These are phyloP conservation scores for Termitomyces sp. DNA, from an alignment of 768 basidiomycete species.

Conservation along the genomic window DNA sequence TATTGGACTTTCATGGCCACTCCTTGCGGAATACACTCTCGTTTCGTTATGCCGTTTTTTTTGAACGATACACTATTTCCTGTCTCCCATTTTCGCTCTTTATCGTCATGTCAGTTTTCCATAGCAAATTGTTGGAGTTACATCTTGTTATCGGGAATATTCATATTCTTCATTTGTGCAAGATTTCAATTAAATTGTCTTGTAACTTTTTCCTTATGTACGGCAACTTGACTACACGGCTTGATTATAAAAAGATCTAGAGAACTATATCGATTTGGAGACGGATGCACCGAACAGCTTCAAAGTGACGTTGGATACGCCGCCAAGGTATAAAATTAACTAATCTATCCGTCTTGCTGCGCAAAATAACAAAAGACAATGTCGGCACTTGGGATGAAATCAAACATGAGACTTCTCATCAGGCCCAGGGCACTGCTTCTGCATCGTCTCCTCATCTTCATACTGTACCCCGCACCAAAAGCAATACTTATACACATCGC, in stretches of 20 bases:
- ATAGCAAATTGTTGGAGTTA: neutral
- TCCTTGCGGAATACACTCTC: conserved; percentile 1
- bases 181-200: neutral
- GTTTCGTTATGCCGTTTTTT: neutral
- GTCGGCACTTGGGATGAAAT: conserved; percentile 10
- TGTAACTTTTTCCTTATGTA: too few relatives aligned
- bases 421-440: conserved; percentile 65
- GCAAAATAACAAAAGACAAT: neutral
- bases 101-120: conserved; percentile 3
- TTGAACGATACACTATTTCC: neutral
- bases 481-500: conserved; percentile 71
- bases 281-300: neutral
- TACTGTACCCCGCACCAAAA: conserved; percentile 90
- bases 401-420: conserved; percentile 81
- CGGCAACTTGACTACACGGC: too few relatives aligned
- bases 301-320: neutral
- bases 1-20: neutral
- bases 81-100: neutral
- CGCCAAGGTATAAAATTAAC: neutral
- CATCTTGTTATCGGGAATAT: neutral
- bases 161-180: neutral
- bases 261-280: neutral
- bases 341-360: neutral
- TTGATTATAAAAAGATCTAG: too few relatives aligned
- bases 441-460: conserved; percentile 55